Evolutionary conservation across 1,284 basidiomycete species (phyloP), one percentile per base, ranked within the genome.

Genomic region (Inonotus hispidus): DNA sequence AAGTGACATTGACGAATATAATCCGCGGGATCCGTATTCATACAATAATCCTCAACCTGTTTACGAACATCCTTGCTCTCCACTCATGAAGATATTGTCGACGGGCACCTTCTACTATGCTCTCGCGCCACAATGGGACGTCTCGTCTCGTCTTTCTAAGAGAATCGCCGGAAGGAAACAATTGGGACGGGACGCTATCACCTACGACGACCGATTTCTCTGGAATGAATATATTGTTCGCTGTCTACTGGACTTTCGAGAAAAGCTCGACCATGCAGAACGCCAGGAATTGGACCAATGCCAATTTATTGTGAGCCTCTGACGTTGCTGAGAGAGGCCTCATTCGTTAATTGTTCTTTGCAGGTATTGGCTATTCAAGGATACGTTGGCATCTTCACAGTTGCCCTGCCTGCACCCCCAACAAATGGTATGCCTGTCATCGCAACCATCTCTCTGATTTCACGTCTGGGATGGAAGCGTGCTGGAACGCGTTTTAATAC

Each of bases 401-500:
- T 87, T 75, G 83, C 84, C 21, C 74, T 92, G 27, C 87, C 88
- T 46, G 83, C 82, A 29, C 91, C 85, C 25, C 90, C 87, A 52
- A 86, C 83, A 25, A 81, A 86, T 69, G 88, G 86, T 8, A 71
- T 79, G 49, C 88, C 85, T 16, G 78, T 79, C 45, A 74, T 88
- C 60, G 87, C 84, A 11, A 88, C 88, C 1, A 73, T 96, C 16
- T 85, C 88, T 2, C 74, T 98, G 61, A 89, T 97, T 58, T 93
- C 90, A 8, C 81, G 96, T 27, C 79, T 99, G 7, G 91, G 95
- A 37, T 96, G 92, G 87, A 96, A 95, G 74, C 82, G 95, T 64
- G 96, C 97, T 19, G 97, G 97, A 1, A 98, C 97, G 19, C 85
- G 97, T 35, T 99, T 98, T 78, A 96, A 98, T 70, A 96, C 95